Base-by-base conservation (phyloP, 2,329 filamentous ascomycete species). In the Sarocladiaceae sp. region DNA sequence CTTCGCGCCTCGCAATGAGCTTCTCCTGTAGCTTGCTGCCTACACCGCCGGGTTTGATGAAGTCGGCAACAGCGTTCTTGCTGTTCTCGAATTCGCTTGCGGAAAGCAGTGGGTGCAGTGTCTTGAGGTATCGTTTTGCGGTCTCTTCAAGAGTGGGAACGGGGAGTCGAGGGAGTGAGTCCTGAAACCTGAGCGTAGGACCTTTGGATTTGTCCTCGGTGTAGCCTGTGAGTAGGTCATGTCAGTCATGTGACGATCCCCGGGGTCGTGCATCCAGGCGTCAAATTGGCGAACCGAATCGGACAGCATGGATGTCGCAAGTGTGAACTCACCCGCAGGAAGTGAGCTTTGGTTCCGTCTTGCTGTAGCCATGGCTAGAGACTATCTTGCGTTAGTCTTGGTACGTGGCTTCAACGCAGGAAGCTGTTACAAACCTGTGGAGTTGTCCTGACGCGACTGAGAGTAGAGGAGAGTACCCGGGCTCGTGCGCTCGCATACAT, bases 11-110 rank as follows among this genome's bases (percentile, higher is more conserved):
- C 47, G 85, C 88, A 43, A 91, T 58, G 52, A 98, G 74, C 64
- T 91, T 86, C 61, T 95, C 84, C 70, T 98, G 93, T 33, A 98
- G 81, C 57, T 80, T 80, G 62, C 83, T 77, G 49, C 91, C 93
- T 43, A 83, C 73, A 31, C 89, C 88, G 46, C 88, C 88, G n/a
- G 91, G 88, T 54, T 83, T 82, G 54, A 95, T 71, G 66, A 98
- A 97, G 6, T 90, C 88, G 49, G 87, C 75, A 27, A 98, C 89
- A 24, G 88, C 90, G 59, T 85, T 85, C 62, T 86, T 84, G 60
- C 85, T 90, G 47, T 72, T 68, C 55, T 83, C 80, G 55, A 81
- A 82, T 64, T 93, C 87, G 54, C 69, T 64, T 29, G 76, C 64
- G 33, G 78, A 82, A 48, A 91, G 75, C 27, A 94, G 72, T 18